A percentile compares a stretch with the other conserved stretches of the same genome.
phyloP scores from a whole-genome alignment of 164 flowering plant species.

The Liquidambar formosana region DNA sequence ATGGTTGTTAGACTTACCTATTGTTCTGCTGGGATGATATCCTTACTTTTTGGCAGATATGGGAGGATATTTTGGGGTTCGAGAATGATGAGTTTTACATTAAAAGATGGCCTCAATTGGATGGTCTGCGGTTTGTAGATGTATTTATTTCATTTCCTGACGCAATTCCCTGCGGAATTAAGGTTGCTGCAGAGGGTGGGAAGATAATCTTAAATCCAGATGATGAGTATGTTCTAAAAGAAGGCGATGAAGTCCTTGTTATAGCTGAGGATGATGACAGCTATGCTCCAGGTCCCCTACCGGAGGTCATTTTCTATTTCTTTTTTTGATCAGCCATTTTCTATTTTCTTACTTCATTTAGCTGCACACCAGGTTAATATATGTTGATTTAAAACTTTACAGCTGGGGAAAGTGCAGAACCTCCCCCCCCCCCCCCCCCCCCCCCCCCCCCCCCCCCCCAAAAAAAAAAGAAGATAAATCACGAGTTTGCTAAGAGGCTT shows the following conservation, averaged over 20 bases:
- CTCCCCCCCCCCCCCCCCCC: no score
- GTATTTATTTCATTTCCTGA: conserved; percentile 86
- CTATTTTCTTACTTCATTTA: conserved; percentile 4
- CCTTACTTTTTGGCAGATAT: conserved; percentile 54
- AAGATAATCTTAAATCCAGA: conserved; percentile 81
- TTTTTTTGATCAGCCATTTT: no score
- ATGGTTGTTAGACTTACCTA: not conserved
- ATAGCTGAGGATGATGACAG: conserved; percentile 97
- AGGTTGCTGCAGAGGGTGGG: conserved; percentile 78
- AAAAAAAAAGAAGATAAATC: no score
- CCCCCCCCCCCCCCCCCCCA: no score
- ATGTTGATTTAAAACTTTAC: no score
- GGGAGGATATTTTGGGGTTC: conserved; percentile 96
- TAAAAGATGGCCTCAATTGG: conserved; percentile 88
- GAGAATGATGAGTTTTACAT: conserved; percentile 97
- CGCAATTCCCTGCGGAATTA: conserved; percentile 93
- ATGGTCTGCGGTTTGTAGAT: conserved; percentile 67
- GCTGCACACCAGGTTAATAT: not conserved
- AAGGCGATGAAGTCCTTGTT: conserved; percentile 88
- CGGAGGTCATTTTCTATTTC: conserved; percentile 65
- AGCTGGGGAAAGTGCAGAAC: no score
- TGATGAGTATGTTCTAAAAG: conserved; percentile 69
- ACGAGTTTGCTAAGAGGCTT: no score
- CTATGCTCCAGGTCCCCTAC: conserved; percentile 70
- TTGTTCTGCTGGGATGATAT: not conserved